These are phyloP conservation scores for Hsuehochloa calcarea DNA, from an alignment of 176 grass and related monocot species.

Conservation along the genomic window DNA sequence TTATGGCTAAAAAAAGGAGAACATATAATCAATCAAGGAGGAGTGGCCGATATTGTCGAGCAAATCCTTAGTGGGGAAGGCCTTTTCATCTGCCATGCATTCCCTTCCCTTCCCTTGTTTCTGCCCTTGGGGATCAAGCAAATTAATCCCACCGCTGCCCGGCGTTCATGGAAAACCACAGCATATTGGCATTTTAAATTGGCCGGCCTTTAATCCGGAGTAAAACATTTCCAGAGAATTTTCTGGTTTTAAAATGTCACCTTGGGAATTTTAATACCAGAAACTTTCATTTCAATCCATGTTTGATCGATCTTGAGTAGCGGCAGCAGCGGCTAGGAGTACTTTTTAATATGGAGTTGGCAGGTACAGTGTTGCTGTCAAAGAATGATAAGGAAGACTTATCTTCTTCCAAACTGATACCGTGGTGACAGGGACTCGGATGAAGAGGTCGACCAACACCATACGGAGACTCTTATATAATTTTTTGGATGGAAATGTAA, in stretches of 20 bases:
- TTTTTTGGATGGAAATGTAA: no score
- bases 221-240: conserved; percentile 55
- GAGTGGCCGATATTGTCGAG: not conserved
- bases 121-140: conserved; percentile 53
- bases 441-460: conserved; percentile 19
- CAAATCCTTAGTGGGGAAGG: not conserved
- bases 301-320: not conserved
- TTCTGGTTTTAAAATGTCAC: conserved; percentile 21
- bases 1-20: not conserved
- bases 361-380: conserved; percentile 47
- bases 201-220: conserved; percentile 36
- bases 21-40: not conserved
- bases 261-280: not conserved
- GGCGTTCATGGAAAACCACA: conserved; percentile 25
- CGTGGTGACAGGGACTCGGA: conserved; percentile 13
- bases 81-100: conserved; percentile 27
- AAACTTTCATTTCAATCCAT: conserved; percentile 39
- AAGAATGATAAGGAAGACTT: conserved; percentile 41
- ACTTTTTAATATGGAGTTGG: not conserved
- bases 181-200: not conserved
- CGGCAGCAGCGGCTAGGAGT: not conserved
- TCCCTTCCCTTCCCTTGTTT: conserved; percentile 10
- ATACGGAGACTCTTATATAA: conserved; percentile 12
- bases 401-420: conserved; percentile 13
- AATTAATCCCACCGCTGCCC: not conserved